phyloP scores from a whole-genome alignment of 176 grass and related monocot genomes.

The Phyllostachys edulis region DNA sequence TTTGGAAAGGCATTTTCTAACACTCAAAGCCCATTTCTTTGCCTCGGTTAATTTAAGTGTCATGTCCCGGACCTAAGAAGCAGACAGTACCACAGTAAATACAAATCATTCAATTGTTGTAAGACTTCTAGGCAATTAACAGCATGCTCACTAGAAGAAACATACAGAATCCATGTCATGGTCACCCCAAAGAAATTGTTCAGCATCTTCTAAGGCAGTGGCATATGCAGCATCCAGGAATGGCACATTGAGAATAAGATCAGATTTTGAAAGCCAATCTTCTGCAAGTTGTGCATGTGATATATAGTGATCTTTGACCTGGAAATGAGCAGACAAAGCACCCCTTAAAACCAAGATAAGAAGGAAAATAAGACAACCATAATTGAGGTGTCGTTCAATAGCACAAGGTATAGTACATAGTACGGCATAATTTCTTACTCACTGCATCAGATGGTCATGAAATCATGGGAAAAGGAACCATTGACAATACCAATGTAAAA shows the following conservation, averaged over 20 bases:
- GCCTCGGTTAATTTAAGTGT: conserved; percentile 54
- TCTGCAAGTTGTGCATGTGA: conserved; percentile 73
- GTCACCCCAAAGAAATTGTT: conserved; percentile 91
- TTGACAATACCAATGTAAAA: too few species aligned
- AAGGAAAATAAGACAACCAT: background rate
- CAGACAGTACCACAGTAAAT: conserved; percentile 26
- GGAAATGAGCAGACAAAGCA: conserved; percentile 34
- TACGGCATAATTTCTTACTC: too few species aligned
- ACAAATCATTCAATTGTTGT: conserved; percentile 12
- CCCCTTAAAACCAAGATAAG: conserved; percentile 2
- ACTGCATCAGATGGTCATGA: too few species aligned
- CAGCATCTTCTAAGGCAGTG: conserved; percentile 63
- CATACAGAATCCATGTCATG: conserved; percentile 87
- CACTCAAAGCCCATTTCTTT: conserved; percentile 61
- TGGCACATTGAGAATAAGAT: conserved; percentile 67
- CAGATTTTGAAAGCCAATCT: conserved; percentile 73
- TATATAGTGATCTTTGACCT: conserved; percentile 56
- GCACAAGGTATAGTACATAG: too few species aligned
- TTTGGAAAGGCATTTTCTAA: conserved; percentile 58
- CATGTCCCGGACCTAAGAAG: conserved; percentile 70
- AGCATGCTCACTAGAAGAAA: conserved; percentile 36
- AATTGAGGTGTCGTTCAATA: background rate
- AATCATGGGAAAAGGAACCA: too few species aligned
- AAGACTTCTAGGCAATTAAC: conserved; percentile 11
- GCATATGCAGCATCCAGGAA: conserved; percentile 56